Evolutionary conservation across 345 rosid species (phyloP).

Genomic region (Sonneratia caseolaris): DNA sequence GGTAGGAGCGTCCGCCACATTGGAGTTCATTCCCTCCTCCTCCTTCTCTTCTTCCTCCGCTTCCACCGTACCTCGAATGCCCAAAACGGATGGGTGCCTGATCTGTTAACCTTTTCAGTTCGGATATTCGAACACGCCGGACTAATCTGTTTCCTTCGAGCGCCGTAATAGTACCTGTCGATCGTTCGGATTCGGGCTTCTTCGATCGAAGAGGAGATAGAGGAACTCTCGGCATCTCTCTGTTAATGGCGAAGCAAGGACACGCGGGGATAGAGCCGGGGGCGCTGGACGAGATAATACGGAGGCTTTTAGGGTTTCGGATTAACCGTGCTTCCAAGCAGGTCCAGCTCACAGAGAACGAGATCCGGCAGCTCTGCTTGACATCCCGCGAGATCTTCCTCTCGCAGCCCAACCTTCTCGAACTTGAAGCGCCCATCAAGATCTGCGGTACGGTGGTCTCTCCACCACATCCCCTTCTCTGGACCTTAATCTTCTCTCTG

Average conservation of each 20-base stretch:
- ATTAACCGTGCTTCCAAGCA: conserved; percentile 60
- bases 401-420: conserved; percentile 85
- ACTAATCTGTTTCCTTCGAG: not conserved
- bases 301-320: conserved; percentile 51
- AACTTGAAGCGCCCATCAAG: conserved; percentile 89
- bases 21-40: conserved; percentile 7
- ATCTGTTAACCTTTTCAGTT: not conserved
- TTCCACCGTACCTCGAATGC: too few species aligned
- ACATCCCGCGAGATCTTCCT: conserved; percentile 65
- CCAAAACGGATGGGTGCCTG: not conserved
- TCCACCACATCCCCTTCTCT: not conserved
- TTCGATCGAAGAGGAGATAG: not conserved
- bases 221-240: not conserved
- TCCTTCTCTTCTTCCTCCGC: not conserved
- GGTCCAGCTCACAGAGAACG: conserved; percentile 66
- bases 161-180: not conserved
- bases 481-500: not conserved
- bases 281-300: conserved; percentile 57
- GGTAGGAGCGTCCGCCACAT: conserved; percentile 21
- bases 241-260: conserved; percentile 44
- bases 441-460: conserved; percentile 52
- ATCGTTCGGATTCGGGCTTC: not conserved
- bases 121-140: too few species aligned
- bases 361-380: conserved; percentile 75
- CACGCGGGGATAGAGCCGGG: conserved; percentile 49